These are phyloP conservation scores for Leccinum barrowsii DNA, from an alignment of 768 basidiomycete genomes.

Conservation along the genomic window DNA sequence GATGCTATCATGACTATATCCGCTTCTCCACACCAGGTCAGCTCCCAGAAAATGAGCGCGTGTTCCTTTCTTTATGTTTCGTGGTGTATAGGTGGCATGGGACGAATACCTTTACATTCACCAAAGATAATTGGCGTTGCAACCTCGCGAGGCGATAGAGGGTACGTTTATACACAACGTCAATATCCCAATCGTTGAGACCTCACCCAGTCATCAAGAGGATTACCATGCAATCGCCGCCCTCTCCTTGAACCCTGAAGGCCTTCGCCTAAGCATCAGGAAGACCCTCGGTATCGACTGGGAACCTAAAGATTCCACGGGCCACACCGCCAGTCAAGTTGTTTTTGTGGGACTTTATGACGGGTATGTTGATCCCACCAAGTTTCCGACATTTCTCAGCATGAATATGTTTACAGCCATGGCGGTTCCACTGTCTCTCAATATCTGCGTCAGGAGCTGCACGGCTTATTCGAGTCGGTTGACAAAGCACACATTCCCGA, in stretches of 20 bases:
- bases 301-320: slow-evolving; percentile 55
- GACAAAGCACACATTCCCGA: slow-evolving; percentile 70
- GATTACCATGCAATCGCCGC: slow-evolving; percentile 79
- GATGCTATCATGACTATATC: slow-evolving; percentile 67
- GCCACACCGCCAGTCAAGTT: slow-evolving; percentile 66
- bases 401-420: slow-evolving; percentile 55
- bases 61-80: slow-evolving; percentile 7
- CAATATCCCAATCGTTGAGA: slow-evolving; percentile 3
- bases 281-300: slow-evolving; percentile 64
- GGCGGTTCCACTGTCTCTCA: slow-evolving; percentile 72
- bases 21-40: slow-evolving; percentile 47
- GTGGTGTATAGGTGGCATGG: slow-evolving; percentile 47
- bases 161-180: slow-evolving; percentile 37
- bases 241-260: slow-evolving; percentile 71
- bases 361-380: slow-evolving; percentile 49
- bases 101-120: slow-evolving; percentile 68
- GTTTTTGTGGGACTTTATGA: slow-evolving; percentile 91
- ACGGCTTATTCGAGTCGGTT: slow-evolving; percentile 79
- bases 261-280: slow-evolving; percentile 63
- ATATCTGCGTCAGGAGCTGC: slow-evolving; percentile 80
- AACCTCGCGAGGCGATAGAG: slow-evolving; percentile 71
- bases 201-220: slow-evolving; percentile 71
- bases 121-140: slow-evolving; percentile 77
- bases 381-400: not conserved
- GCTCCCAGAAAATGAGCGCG: slow-evolving; percentile 13